Evolutionary conservation across 1,284 basidiomycete species (phyloP).

Genomic region (Irpex sp.): DNA sequence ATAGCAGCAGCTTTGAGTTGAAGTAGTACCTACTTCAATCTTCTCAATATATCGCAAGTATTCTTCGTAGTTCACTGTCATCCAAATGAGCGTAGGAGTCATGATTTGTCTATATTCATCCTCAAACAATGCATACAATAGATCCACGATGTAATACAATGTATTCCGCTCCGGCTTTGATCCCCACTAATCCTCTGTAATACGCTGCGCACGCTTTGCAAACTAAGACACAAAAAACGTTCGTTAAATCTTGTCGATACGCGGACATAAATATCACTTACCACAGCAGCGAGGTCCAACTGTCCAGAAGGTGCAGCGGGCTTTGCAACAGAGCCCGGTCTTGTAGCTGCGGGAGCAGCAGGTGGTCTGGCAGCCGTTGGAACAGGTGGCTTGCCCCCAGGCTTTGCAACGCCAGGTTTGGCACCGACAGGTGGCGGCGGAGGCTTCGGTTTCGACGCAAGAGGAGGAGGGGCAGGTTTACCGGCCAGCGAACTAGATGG

Average conservation of each 20-base stretch:
- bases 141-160: not conserved
- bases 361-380: slow-evolving; percentile 52
- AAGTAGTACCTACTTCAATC: too few species aligned
- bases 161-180: not conserved
- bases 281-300: slow-evolving; percentile 78
- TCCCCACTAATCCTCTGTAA: slow-evolving; percentile 36
- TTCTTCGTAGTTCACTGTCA: too few species aligned
- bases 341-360: slow-evolving; percentile 21
- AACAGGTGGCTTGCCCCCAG: slow-evolving; percentile 52
- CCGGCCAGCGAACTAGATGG: slow-evolving; percentile 48
- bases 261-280: slow-evolving; percentile 34
- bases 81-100: too few species aligned
- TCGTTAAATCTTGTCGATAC: slow-evolving; percentile 9
- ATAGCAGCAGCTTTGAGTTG: too few species aligned
- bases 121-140: not conserved
- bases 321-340: slow-evolving; percentile 29
- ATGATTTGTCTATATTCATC: too few species aligned
- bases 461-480: slow-evolving; percentile 48
- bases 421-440: slow-evolving; percentile 31
- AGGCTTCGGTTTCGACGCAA: slow-evolving; percentile 50
- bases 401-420: slow-evolving; percentile 41
- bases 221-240: slow-evolving; percentile 38
- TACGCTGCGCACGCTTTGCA: slow-evolving; percentile 66
- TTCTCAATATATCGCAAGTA: too few species aligned
- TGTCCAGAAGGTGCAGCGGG: slow-evolving; percentile 54